Percentiles rank a stretch among this genome's conserved stretches.
Conservation (phyloP, 306 rosid species). For the Vigna hirtella region DNA sequence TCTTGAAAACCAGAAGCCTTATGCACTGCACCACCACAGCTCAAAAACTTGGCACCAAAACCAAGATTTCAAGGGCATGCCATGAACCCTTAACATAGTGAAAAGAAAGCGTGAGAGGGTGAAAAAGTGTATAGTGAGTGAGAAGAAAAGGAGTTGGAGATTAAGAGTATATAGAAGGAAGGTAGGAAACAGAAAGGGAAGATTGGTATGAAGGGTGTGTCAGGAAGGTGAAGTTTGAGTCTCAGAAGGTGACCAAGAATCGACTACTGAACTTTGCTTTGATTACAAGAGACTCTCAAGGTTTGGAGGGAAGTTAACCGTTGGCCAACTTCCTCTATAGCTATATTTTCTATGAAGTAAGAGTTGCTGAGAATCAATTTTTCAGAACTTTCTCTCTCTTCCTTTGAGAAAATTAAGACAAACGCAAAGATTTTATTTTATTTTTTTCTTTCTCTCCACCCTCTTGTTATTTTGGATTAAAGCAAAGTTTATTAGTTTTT, state of each 20-base stretch:
- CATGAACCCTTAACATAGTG: constrained; percentile 16
- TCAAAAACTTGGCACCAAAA: constrained; percentile 29
- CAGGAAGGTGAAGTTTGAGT: constrained; percentile 78
- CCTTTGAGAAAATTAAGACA: constrained; percentile 48
- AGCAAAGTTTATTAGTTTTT: constrained; percentile 30
- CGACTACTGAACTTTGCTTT: constrained; percentile 62
- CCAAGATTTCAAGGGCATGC: constrained; percentile 33
- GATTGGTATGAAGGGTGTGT: constrained; percentile 65
- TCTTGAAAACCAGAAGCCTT: constrained; percentile 6
- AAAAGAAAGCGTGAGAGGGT: constrained; percentile 11
- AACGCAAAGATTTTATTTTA: constrained; percentile 34
- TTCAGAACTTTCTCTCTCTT: constrained; percentile 42
- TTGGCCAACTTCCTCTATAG: constrained; percentile 79
- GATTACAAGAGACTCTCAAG: constrained; percentile 74
- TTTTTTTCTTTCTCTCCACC: background rate
- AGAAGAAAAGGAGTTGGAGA: constrained; percentile 34
- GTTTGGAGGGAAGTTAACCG: constrained; percentile 79
- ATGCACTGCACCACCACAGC: constrained; percentile 13
- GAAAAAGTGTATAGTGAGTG: constrained; percentile 30
- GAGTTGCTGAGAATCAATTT: constrained; percentile 68
- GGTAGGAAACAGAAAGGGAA: constrained; percentile 28
- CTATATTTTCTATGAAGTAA: constrained; percentile 65
- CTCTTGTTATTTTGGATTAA: constrained; percentile 5
- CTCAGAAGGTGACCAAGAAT: constrained; percentile 86
- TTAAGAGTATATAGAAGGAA: constrained; percentile 49